Evolutionary conservation across 192 early-diverging fungal species (phyloP), one percentile per base, ranked within the genome.

Genomic region (Lunasporangiospora selenospora): DNA sequence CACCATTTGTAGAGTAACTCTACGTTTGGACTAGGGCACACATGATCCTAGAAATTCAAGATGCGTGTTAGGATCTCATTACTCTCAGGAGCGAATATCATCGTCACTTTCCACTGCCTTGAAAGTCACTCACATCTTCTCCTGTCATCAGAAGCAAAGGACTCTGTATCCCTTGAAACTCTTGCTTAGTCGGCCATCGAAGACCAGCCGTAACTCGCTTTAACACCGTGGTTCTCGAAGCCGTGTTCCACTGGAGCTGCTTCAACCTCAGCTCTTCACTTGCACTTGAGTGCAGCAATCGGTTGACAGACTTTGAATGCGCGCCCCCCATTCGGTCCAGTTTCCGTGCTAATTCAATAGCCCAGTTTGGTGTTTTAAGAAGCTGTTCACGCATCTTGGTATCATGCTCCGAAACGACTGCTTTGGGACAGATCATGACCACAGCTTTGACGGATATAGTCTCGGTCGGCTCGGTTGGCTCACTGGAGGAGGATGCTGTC

Each of bases 241-340:
- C 60, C 49, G 76, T 67, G 52, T 86, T 86, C 84, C 84, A 86
- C 21, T 51, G 55, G 15, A 83, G 44, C 53, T 86, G 84, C 26
- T 60, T 62, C 52, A 61, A 24, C n/a, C 77, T 38, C 15, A 80
- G 30, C 4, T 65, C 59, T 19, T 64, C 77, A 33, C 54, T 54
- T 29, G 76, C 66, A 37, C 63, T 62, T 16, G 23, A 38, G 21
- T 79, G 71, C 21, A 86, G 29, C 26, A 83, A 44, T n/a, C 84
- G 53, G 21, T 71, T 60, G 2, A 86, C 80, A 49, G 78, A 80
- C 39, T 50, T 50, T 19, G 78, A 80, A 16, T 80, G 49, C 4
- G 70, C 54, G 3, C 84, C 84, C 3, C 82, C 80, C 45, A 69
- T 58, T n/a, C 84, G 53, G 65, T 86, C 84, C 6, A 63, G 44